Conservation (phyloP, 176 grass and related monocot species). For the Juncus effusus region DNA sequence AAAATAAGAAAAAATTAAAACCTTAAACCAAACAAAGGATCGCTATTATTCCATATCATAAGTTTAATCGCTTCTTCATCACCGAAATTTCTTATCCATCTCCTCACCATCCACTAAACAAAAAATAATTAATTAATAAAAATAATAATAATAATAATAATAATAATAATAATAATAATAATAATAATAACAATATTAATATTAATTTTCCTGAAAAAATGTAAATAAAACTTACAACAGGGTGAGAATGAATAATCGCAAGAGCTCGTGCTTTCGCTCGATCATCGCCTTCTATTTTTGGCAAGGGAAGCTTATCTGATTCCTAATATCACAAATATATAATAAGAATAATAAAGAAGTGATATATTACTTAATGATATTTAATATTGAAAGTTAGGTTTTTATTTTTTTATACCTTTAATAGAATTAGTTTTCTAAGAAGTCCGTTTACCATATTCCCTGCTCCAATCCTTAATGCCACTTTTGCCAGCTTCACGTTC, state of each 20-base stretch:
- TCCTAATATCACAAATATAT: slow-evolving; percentile 52
- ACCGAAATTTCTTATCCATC: slow-evolving; percentile 77
- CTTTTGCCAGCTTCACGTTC: slow-evolving; percentile 90
- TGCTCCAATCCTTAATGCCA: slow-evolving; percentile 83
- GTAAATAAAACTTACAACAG: slow-evolving; percentile 60
- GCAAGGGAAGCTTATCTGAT: slow-evolving; percentile 71
- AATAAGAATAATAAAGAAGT: neutral
- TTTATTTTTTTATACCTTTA: slow-evolving; percentile 54
- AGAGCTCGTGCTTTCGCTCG: slow-evolving; percentile 77
- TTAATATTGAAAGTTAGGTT: neutral
- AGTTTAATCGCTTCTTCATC: slow-evolving; percentile 80
- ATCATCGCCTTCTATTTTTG: slow-evolving; percentile 84
- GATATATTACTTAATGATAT: too few relatives aligned
- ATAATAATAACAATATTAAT: slow-evolving; percentile 9
- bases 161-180: slow-evolving; percentile 21
- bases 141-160: slow-evolving; percentile 25
- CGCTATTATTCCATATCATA: slow-evolving; percentile 92
- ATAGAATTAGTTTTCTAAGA: slow-evolving; percentile 65
- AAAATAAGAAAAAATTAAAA: slow-evolving; percentile 30
- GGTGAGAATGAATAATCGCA: slow-evolving; percentile 90
- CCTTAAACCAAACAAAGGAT: slow-evolving; percentile 88
- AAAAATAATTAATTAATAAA: slow-evolving; percentile 19
- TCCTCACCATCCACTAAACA: slow-evolving; percentile 92
- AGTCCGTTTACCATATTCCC: slow-evolving; percentile 94
- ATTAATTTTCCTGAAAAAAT: neutral